Evolutionary conservation across 1,284 basidiomycete genomes (phyloP), one percentile per base, ranked within the genome.

Genomic region (Cystobasidium slooffiae): DNA sequence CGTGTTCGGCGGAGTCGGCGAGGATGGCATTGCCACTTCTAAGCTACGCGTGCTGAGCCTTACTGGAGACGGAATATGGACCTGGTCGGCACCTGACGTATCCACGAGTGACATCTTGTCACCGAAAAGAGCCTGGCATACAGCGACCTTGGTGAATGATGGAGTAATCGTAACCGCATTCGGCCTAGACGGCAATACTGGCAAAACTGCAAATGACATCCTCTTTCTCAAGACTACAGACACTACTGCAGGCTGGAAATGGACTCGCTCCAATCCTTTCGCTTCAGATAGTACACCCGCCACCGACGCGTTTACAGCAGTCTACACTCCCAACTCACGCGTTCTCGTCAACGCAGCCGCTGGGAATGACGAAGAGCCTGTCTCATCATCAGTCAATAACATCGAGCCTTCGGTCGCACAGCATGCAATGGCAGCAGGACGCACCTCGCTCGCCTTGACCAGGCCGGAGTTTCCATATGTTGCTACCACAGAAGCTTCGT

Each of bases 111-210:
- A 72, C 1, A 24, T 76, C 24, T 1, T 20, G 6, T 68, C 79
- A 1, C 81, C 82, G 3, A 68, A 76, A 2, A 68, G 79, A 24
- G 82, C 82, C 0, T 83, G 77, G 75, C 83, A 83, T 73, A 78
- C 80, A 9, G 79, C 82, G 3, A 78, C 79, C 10, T 75, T 80
- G 74, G 76, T 79, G 12, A 75, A 74, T 9, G 70, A 79, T 9
- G 78, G 79, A 6, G 65, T 72, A 12, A 75, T 83, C 62, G 75
- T 83, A 31, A 76, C 80, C 37, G 80, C 78, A 0, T 83, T 83
- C 62, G 82, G 82, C 31, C 46, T 79, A 22, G 75, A 78, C 53
- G 66, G 70, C 16, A 5, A 7, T 20, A 68, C 74, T 16, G 59
- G 59, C 12, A 9, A 67, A 39, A 72, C 76, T 6, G 74, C 61